Percentiles rank a stretch among this genome's conserved stretches.
Conservation (phyloP, 257 asterid genomes). For the Solanum pennellii region DNA sequence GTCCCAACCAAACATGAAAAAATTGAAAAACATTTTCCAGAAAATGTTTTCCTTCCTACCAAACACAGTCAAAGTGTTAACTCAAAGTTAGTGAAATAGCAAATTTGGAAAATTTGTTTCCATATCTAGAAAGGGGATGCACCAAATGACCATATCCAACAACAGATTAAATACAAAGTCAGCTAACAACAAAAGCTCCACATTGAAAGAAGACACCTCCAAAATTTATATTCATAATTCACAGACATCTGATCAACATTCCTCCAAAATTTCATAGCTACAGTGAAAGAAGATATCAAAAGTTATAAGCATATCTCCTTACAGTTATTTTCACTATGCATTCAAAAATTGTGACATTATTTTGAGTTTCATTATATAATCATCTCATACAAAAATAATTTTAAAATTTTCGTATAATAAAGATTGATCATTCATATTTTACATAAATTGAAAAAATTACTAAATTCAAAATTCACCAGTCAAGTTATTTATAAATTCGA, state of each 20-base stretch:
- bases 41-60: no score
- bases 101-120: not conserved
- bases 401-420: not conserved
- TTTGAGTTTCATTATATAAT: not conserved
- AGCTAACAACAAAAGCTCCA: not conserved
- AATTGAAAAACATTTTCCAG: no score
- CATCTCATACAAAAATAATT: not conserved
- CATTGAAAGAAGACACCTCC: not conserved
- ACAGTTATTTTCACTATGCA: not conserved
- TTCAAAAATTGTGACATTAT: not conserved
- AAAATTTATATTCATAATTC: not conserved
- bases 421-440: not conserved
- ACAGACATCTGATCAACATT: not conserved
- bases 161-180: not conserved
- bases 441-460: not conserved
- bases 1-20: no score
- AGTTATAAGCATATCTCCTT: not conserved
- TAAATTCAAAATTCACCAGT: not conserved
- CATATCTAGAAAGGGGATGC: not conserved
- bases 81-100: not conserved
- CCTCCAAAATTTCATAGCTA: not conserved
- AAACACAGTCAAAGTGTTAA: no score
- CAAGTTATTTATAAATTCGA: not conserved
- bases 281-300: not conserved
- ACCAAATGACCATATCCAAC: not conserved